A percentile compares a stretch with the other conserved stretches of the same genome.
phyloP scores from a whole-genome alignment of 129 eudicot species.

The Helichrysum umbraculigerum region DNA sequence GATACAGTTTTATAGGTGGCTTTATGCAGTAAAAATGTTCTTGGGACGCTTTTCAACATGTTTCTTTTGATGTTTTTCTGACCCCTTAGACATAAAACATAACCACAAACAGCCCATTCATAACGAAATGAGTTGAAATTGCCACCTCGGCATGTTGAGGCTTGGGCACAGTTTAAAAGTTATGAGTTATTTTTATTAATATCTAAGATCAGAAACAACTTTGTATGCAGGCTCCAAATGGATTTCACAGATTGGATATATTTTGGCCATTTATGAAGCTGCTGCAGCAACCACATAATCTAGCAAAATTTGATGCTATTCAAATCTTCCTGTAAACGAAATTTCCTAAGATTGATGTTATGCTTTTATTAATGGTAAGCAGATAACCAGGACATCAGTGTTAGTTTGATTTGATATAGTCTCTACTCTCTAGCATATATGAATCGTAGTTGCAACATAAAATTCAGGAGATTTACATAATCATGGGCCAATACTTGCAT shows the following conservation, averaged over 20 bases:
- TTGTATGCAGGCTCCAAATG: slow-evolving; percentile 64
- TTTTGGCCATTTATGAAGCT: slow-evolving; percentile 96
- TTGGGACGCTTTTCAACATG: not conserved
- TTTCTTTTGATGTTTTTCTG: not conserved
- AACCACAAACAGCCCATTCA: not conserved
- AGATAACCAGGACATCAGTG: slow-evolving; percentile 8
- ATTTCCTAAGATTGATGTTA: not conserved
- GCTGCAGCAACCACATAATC: slow-evolving; percentile 49
- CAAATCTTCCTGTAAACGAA: not conserved
- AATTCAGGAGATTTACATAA: too few species aligned
- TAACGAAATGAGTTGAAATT: not conserved
- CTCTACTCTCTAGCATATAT: not conserved
- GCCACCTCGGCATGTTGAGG: not conserved
- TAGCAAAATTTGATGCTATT: slow-evolving; percentile 42
- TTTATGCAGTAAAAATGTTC: not conserved
- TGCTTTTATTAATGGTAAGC: slow-evolving; percentile 23
- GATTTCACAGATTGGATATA: slow-evolving; percentile 79
- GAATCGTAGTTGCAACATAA: slow-evolving; percentile 7
- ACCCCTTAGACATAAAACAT: not conserved
- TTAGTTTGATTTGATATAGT: slow-evolving; percentile 18
- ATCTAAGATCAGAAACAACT: not conserved
- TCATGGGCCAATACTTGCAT: too few species aligned
- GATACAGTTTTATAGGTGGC: not conserved
- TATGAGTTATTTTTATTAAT: slow-evolving; percentile 10
- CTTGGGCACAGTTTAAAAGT: not conserved